Evolutionary conservation across 2,329 filamentous ascomycete species (phyloP).

Genomic region (Microthyrium microscopicum): DNA sequence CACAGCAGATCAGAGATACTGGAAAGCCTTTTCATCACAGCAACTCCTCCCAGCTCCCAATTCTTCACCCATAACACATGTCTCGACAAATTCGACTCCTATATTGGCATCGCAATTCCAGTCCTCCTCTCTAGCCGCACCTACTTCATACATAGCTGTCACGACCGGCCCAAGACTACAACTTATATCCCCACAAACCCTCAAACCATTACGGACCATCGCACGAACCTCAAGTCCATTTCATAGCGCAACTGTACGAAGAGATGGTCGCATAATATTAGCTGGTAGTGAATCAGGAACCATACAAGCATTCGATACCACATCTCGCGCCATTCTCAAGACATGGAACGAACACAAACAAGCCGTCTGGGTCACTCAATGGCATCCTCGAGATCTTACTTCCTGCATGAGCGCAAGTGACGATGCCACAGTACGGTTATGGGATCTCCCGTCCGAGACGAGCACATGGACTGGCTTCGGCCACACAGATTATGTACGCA

Average conservation of each 20-base stretch:
- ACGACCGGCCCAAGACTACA: slow-evolving; percentile 90
- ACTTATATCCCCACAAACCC: slow-evolving; percentile 80
- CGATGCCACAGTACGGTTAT: slow-evolving; percentile 80
- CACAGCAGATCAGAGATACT: slow-evolving; percentile 89
- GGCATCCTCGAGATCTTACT: slow-evolving; percentile 79
- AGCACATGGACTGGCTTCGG: slow-evolving; percentile 66
- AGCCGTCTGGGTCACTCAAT: slow-evolving; percentile 81
- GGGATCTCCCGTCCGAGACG: slow-evolving; percentile 74
- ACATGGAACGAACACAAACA: slow-evolving; percentile 93
- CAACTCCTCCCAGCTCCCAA: slow-evolving; percentile 81
- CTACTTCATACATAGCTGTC: slow-evolving; percentile 45
- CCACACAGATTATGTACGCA: slow-evolving; percentile 83
- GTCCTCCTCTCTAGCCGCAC: slow-evolving; percentile 22
- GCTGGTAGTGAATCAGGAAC: slow-evolving; percentile 83
- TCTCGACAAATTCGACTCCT: slow-evolving; percentile 36
- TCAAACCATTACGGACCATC: slow-evolving; percentile 86
- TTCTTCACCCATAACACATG: slow-evolving; percentile 77
- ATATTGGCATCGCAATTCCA: slow-evolving; percentile 2
- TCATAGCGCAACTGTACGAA: slow-evolving; percentile 72
- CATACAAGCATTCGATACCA: slow-evolving; percentile 90
- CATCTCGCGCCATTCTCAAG: slow-evolving; percentile 77
- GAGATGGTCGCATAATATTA: slow-evolving; percentile 75
- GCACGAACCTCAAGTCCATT: slow-evolving; percentile 85
- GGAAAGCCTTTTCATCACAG: slow-evolving; percentile 87
- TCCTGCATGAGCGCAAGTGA: slow-evolving; percentile 79